Conservation (phyloP, 1,284 basidiomycete genomes). For the Ustilago crameri region DNA sequence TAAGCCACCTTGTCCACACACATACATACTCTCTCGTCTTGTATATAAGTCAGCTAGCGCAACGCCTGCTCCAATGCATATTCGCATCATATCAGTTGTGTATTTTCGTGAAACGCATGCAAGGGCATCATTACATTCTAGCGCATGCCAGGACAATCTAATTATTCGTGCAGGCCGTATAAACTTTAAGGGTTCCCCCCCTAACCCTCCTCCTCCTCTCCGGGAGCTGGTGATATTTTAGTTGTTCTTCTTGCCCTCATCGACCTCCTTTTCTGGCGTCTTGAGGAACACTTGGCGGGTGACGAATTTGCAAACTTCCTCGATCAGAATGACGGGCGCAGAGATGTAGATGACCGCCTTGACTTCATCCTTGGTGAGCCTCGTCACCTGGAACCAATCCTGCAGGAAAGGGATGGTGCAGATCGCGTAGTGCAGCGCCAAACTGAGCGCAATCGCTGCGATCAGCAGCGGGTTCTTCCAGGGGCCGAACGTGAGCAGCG, state of each 20-base stretch:
- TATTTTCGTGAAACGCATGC: no score
- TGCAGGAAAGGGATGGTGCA: constrained; percentile 74
- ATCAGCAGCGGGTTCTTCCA: constrained; percentile 91
- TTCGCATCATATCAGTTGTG: no score
- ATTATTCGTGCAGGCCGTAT: no score
- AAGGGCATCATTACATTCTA: no score
- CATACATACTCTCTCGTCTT: no score
- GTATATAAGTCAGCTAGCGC: no score
- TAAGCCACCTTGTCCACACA: background rate
- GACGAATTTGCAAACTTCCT: constrained; percentile 73
- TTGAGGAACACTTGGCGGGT: constrained; percentile 15
- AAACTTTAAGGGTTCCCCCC: no score
- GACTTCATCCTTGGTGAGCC: constrained; percentile 92
- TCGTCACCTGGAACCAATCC: constrained; percentile 82
- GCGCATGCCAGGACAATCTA: no score
- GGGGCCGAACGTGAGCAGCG: constrained; percentile 83
- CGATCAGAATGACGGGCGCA: constrained; percentile 86
- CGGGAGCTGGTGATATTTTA: no score
- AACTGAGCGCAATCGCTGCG: constrained; percentile 78
- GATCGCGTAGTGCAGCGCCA: constrained; percentile 91
- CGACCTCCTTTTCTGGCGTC: background rate
- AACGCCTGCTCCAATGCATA: no score
- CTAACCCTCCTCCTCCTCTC: no score
- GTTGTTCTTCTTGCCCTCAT: constrained; percentile 25
- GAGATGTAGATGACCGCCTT: constrained; percentile 90